phyloP scores from a whole-genome alignment of 2,329 filamentous ascomycete genomes.

The Claviceps humidiphila region DNA sequence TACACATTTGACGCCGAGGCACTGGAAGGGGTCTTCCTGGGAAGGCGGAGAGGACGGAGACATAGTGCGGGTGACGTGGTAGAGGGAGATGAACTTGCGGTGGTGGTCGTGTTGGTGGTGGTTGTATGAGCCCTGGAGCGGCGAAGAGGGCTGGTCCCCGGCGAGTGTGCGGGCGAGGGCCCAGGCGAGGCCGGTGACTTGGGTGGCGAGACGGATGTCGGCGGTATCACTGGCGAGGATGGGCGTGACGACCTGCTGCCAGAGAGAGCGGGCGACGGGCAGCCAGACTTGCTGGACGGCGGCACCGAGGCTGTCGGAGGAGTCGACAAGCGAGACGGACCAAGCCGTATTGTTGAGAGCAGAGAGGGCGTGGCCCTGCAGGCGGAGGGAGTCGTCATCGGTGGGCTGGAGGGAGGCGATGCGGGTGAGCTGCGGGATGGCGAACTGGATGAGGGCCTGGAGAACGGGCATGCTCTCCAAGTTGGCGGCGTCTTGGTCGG shows the following conservation, averaged over 20 bases:
- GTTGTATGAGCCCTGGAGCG: slow-evolving; percentile 1
- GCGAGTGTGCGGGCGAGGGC: slow-evolving; percentile 45
- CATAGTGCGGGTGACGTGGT: slow-evolving; percentile 41
- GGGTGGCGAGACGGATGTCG: slow-evolving; percentile 47
- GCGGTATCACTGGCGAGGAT: slow-evolving; percentile 48
- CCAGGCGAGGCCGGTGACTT: slow-evolving; percentile 54
- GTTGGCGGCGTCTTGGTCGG: slow-evolving; percentile 21
- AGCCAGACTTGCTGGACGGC: slow-evolving; percentile 41
- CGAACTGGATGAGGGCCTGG: slow-evolving; percentile 24
- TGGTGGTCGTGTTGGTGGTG: slow-evolving; percentile 37
- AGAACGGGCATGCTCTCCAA: slow-evolving; percentile 42
- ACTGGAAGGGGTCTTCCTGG: slow-evolving; percentile 42
- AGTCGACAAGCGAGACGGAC: slow-evolving; percentile 50
- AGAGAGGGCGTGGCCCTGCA: slow-evolving; percentile 42
- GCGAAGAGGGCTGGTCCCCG: slow-evolving; percentile 28
- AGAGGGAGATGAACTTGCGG: slow-evolving; percentile 50
- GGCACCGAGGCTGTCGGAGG: slow-evolving; percentile 38
- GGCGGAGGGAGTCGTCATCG: slow-evolving; percentile 27
- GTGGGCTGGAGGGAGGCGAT: slow-evolving; percentile 28
- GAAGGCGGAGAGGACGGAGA: slow-evolving; percentile 10
- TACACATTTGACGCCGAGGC: slow-evolving; percentile 51
- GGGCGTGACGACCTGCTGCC: slow-evolving; percentile 41
- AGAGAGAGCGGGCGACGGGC: slow-evolving; percentile 40
- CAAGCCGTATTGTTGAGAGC: slow-evolving; percentile 56
- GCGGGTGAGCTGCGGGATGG: slow-evolving; percentile 31